phyloP scores from a whole-genome alignment of 140 eudicot species.

The Oenanthe javanica region DNA sequence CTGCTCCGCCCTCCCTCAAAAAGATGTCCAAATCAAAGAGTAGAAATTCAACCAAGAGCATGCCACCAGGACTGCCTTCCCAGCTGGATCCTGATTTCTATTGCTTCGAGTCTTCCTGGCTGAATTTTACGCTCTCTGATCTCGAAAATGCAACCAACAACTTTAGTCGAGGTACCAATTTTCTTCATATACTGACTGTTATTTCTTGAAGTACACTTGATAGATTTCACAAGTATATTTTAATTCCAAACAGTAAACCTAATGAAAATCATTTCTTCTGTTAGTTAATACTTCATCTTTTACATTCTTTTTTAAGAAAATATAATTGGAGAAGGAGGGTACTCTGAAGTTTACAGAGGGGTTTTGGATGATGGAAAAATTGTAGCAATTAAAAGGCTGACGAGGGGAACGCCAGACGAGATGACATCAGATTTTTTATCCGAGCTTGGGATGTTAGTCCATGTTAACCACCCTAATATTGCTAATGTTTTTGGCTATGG shows the following conservation, averaged over 20 bases:
- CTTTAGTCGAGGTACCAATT: slow-evolving; percentile 49
- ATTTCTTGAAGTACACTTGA: not conserved
- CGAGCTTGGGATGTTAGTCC: slow-evolving; percentile 88
- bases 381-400: slow-evolving; percentile 71
- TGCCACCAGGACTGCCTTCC: slow-evolving; percentile 46
- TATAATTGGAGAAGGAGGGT: slow-evolving; percentile 94
- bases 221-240: not conserved
- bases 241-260: not conserved
- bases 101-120: slow-evolving; percentile 73
- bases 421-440: slow-evolving; percentile 91
- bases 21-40: slow-evolving; percentile 49
- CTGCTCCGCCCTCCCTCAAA: slow-evolving; percentile 41
- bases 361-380: slow-evolving; percentile 49
- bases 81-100: slow-evolving; percentile 43
- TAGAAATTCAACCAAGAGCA: slow-evolving; percentile 30
- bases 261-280: not conserved
- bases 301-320: slow-evolving; percentile 34
- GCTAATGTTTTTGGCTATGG: slow-evolving; percentile 85
- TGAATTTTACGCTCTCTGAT: slow-evolving; percentile 51
- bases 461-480: slow-evolving; percentile 91
- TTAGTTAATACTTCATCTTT: not conserved
- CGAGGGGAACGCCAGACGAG: slow-evolving; percentile 70
- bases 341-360: slow-evolving; percentile 86
- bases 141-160: slow-evolving; percentile 53
- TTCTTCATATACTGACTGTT: slow-evolving; percentile 4